Base-by-base conservation (phyloP, 2,329 filamentous ascomycete species). In the Eurotiales sp. region DNA sequence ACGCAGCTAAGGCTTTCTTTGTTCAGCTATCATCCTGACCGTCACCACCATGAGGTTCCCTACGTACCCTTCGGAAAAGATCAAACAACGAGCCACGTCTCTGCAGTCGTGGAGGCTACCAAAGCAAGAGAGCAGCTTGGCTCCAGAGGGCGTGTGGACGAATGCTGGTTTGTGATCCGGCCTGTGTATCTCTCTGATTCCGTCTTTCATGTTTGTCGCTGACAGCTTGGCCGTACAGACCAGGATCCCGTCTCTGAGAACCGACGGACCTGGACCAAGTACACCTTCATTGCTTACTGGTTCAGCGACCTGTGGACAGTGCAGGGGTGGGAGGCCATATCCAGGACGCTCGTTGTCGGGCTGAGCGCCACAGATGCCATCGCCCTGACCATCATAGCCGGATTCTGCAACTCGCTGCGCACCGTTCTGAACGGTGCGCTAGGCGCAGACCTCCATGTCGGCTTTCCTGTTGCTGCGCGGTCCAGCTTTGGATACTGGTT, bases 341-440 rank as follows among this genome's bases (percentile, higher is more conserved):
- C 69, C 29, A 72, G 73, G 42, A 75, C 79, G 52, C 65, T 78
- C 10, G 69, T 74, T 10, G 71, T 78, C 21, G 79, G 80, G 2
- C 67, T 83, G 17, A 77, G 71, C 49, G 83, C 78, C 72, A 70
- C 73, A 43, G 81, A 84, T 45, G 62, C 62, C 1, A 42, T 66
- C 6, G 72, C 67, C 39, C 82, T 80, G 52, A 73, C 78, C 25
- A 75, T 76, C 14, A 62, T 77, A 15, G 72, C 70, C 14, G 78
- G 77, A 64, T 74, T 79, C 59, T 76, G 79, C 51, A 74, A 80
- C 36, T 77, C 74, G 30, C 72, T 81, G 39, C 80, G 85, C n/a
- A 84, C 85, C 39, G 77, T 79, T 11, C 71, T 78, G 10, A 84
- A 81, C 57, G 81, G 83, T 17, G 79, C 81, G 12, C 75, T 83